These are phyloP conservation scores for Phaseolus lunatus DNA, from an alignment of 306 rosid species.

Conservation along the genomic window DNA sequence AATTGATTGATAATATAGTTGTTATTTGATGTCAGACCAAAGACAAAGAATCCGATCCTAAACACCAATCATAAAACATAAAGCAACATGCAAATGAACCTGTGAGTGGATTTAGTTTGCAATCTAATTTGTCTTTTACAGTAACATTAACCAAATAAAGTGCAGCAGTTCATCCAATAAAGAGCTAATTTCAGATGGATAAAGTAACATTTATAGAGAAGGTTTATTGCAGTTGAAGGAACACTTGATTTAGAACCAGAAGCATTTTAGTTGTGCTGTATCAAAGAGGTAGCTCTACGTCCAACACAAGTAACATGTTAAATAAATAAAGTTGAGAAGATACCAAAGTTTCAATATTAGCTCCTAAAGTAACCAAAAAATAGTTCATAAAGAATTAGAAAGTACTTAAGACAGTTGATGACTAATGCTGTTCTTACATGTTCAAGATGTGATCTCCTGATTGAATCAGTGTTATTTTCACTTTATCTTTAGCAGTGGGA, in stretches of 20 bases:
- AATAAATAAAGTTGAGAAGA: conserved; percentile 16
- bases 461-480: conserved; percentile 87
- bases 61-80: conserved; percentile 28
- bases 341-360: conserved; percentile 10
- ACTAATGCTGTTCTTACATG: conserved; percentile 57
- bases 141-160: background rate
- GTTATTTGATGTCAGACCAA: conserved; percentile 21
- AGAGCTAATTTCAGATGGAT: conserved; percentile 29
- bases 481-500: conserved; percentile 72
- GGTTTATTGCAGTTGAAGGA: conserved; percentile 19
- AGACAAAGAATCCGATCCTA: conserved; percentile 18
- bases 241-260: background rate
- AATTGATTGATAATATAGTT: conserved; percentile 6
- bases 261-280: background rate
- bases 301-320: background rate
- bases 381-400: conserved; percentile 24
- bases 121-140: conserved; percentile 5
- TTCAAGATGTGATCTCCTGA: conserved; percentile 99
- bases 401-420: conserved; percentile 14
- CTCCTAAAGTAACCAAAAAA: conserved; percentile 10
- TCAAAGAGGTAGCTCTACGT: background rate
- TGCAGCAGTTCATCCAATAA: conserved; percentile 21
- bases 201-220: background rate
- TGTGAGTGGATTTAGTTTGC: background rate
- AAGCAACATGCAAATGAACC: background rate